Evolutionary conservation across 73 alveolate genomes (phyloP).

Genomic region (Paraurostyla sp.): DNA sequence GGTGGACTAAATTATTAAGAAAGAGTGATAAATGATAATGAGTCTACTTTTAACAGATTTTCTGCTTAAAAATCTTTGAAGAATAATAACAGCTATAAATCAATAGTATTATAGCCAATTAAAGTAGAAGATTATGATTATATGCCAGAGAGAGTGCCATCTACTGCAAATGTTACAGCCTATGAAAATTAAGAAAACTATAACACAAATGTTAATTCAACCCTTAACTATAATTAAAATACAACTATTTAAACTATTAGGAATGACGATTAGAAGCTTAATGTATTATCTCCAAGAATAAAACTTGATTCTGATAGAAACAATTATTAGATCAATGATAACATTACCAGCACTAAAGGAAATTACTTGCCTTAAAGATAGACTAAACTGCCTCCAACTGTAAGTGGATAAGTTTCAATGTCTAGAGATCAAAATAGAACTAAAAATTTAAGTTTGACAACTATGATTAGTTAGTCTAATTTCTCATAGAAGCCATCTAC

Average conservation of each 20-base stretch:
- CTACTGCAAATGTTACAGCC: too few relatives aligned
- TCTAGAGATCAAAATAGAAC: not conserved
- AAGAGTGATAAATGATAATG: not conserved
- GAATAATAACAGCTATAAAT: not conserved
- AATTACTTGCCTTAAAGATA: too few relatives aligned
- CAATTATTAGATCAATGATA: too few relatives aligned
- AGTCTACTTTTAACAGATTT: not conserved
- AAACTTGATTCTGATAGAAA: too few relatives aligned
- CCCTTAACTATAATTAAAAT: too few relatives aligned
- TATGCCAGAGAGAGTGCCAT: not conserved
- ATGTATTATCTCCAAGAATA: too few relatives aligned
- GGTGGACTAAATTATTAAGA: not conserved
- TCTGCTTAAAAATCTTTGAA: not conserved
- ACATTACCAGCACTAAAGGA: too few relatives aligned
- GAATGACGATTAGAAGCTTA: not conserved
- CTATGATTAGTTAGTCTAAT: not conserved
- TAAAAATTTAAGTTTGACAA: not conserved
- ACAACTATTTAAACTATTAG: not conserved
- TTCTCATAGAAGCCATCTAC: not conserved
- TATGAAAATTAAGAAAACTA: constrained; percentile 15
- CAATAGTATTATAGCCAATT: not conserved
- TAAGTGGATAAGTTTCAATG: too few relatives aligned
- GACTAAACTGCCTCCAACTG: too few relatives aligned
- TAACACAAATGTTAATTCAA: not conserved
- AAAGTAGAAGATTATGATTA: constrained; percentile 35